Base-by-base conservation (phyloP, 2,329 filamentous ascomycete genomes). In the Diaporthe caulivora region DNA sequence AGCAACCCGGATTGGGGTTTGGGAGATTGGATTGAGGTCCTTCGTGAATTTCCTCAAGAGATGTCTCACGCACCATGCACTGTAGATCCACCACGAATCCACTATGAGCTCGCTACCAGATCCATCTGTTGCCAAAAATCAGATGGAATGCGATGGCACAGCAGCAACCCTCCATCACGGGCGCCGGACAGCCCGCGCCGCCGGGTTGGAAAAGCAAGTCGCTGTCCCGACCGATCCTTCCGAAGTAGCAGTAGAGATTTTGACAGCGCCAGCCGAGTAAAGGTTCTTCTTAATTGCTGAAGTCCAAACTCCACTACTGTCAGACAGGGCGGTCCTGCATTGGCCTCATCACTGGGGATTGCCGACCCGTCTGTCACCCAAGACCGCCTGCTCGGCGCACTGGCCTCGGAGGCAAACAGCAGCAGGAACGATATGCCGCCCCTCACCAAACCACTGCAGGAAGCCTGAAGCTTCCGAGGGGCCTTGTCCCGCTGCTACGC, bases 201-300 rank as follows among this genome's bases (percentile, higher is more conserved):
- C 62, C 62, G 62, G 51, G 9, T 21, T 53, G n/a, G 29, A 53
- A 53, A 53, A 67, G 62, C 47, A 53, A 53, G 21, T 67, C 8
- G n/a, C 47, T 53, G 47, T 34, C 29, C 62, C 62, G 62, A 51
- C 29, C 62, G 62, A 67, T 53, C 62, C 31, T 67, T 53, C 62
- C 44, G 62, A 37, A 53, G 62, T 53, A 21, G 62, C 21, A 53
- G 9, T 67, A 13, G 62, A 67, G 47, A 67, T 67, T 53, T 67
- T 67, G 62, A 67, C 62, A 67, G 62, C 57, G 42, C n/a, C 57
- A 60, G 34, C 62, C 60, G 60, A 51, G 44, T 37, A n/a, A 51
- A 51, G 6, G 62, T 65, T 37, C 15, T 65, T 37, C 15, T 51
- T 18, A 8, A 65, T 18, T 53, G n/a, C n/a, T 34, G 51, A 17